Evolutionary conservation across 768 basidiomycete species (phyloP), one percentile per base, ranked within the genome.

Genomic region (Mycena indigotica): DNA sequence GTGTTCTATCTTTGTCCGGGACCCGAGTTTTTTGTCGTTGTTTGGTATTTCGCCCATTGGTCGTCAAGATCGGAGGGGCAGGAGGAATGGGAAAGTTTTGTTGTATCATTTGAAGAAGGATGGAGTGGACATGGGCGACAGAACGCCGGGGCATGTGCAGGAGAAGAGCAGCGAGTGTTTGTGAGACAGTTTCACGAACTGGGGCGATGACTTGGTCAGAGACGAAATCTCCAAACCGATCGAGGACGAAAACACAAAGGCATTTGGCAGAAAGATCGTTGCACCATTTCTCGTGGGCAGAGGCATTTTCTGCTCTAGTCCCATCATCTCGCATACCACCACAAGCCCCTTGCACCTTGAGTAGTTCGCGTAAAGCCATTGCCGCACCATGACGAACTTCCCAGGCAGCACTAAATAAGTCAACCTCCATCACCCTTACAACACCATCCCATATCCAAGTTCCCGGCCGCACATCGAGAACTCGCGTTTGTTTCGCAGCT

Each of bases 141-240:
- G 88, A 91, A 38, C 82, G 80, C n/a, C 81, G 78, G 29, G 93
- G 89, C 87, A 98, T 93, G 71, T 93, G 88, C 21, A 95, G 74
- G 39, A 98, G 81, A 19, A 97, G 81, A 10, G 93, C 87, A 4
- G 94, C 96, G 2, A 99, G 77, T 0, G 95, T 94, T 70, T 98
- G 96, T 12, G 93, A 93, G 6, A 94, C 93, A 0, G 92, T 95
- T 71, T 99, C 97, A 55, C 97, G 85, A 6, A 99, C 96, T 39
- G 97, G 97, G 12, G 97, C 97, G 12, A 98, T 85, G 39, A 98
- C 95, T 76, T 95, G 95, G 69, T 99, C 97, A 0, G 94, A 91
- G 30, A 97, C 87, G 68, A 95, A 99, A 73, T 99, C 97, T 2
- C 95, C 94, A 66, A 99, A 99, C n/a, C 97, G 87, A 70, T 99